A percentile compares a stretch with the other conserved stretches of the same genome.
phyloP scores from a whole-genome alignment of 225 moss, liverwort and hornwort species.

The Asterella californica region DNA sequence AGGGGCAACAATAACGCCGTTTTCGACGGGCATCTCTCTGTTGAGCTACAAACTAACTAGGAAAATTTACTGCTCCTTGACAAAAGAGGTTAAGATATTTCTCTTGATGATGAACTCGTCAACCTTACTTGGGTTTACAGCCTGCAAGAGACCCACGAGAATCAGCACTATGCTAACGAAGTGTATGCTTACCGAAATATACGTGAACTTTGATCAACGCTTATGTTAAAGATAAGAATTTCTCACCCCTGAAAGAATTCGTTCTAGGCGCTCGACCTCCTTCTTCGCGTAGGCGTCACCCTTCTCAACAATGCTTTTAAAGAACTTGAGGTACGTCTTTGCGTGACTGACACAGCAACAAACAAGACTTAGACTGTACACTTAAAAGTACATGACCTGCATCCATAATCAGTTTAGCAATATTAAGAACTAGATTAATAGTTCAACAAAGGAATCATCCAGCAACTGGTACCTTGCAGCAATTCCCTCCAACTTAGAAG shows the following conservation, averaged over 20 bases:
- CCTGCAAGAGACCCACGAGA: conserved; percentile 42
- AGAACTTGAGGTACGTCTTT: conserved; percentile 81
- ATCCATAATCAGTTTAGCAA: background rate
- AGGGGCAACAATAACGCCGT: background rate
- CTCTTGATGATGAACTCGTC: conserved; percentile 83
- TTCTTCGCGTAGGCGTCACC: conserved; percentile 92
- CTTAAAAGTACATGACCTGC: background rate
- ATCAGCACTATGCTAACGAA: background rate
- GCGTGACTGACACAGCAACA: conserved; percentile 57
- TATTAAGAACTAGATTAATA: background rate
- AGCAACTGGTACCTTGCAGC: conserved; percentile 61
- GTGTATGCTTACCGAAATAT: background rate
- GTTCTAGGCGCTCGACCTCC: conserved; percentile 77
- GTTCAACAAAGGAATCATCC: background rate
- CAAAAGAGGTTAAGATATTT: conserved; percentile 82
- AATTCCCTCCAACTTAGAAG: conserved; percentile 63
- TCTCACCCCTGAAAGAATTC: conserved; percentile 80
- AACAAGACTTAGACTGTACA: background rate
- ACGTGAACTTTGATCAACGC: background rate
- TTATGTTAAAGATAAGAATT: background rate
- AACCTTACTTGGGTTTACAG: conserved; percentile 88
- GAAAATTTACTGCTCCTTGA: conserved; percentile 25
- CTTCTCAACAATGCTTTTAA: conserved; percentile 77
- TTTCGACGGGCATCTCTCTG: conserved; percentile 6
- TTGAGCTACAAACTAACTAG: background rate